Conservation (phyloP, 345 rosid genomes). For the Corchorus olitorius region DNA sequence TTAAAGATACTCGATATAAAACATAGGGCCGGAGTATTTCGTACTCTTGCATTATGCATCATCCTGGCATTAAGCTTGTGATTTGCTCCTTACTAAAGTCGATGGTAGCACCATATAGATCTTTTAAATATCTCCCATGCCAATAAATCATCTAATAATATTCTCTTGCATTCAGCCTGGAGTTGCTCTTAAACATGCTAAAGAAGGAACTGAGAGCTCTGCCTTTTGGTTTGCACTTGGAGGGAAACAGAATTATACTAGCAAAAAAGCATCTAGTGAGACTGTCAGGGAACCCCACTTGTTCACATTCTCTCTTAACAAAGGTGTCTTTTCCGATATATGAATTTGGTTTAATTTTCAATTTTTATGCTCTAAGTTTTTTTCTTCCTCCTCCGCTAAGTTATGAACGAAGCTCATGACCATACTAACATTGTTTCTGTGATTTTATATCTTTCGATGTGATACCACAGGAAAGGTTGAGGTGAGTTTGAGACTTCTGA, state of each 20-base stretch:
- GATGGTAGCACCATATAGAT: background rate
- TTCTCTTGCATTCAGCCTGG: slow-evolving; percentile 65
- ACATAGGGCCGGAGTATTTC: background rate
- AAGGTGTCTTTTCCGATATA: slow-evolving; percentile 49
- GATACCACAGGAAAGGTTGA: slow-evolving; percentile 77
- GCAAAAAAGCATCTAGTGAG: slow-evolving; percentile 68
- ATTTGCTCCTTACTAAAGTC: background rate
- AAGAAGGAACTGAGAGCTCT: slow-evolving; percentile 97
- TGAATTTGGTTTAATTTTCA: slow-evolving; percentile 13
- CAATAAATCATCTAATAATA: slow-evolving; percentile 14
- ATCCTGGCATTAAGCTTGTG: background rate
- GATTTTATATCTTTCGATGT: slow-evolving; percentile 31
- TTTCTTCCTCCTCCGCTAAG: slow-evolving; percentile 14
- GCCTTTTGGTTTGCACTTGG: slow-evolving; percentile 97
- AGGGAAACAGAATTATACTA: slow-evolving; percentile 88
- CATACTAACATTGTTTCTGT: slow-evolving; percentile 41
- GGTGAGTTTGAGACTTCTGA: slow-evolving; percentile 56
- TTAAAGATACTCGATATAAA: slow-evolving; percentile 3
- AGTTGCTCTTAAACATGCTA: slow-evolving; percentile 76
- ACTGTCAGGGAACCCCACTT: slow-evolving; percentile 83
- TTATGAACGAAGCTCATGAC: slow-evolving; percentile 25
- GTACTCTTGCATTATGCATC: background rate
- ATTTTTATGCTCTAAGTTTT: slow-evolving; percentile 9
- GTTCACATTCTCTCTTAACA: slow-evolving; percentile 66
- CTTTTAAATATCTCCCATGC: slow-evolving; percentile 1